These are phyloP conservation scores for Bipolaris bicolor DNA, from an alignment of 2,329 filamentous ascomycete genomes.

Conservation along the genomic window DNA sequence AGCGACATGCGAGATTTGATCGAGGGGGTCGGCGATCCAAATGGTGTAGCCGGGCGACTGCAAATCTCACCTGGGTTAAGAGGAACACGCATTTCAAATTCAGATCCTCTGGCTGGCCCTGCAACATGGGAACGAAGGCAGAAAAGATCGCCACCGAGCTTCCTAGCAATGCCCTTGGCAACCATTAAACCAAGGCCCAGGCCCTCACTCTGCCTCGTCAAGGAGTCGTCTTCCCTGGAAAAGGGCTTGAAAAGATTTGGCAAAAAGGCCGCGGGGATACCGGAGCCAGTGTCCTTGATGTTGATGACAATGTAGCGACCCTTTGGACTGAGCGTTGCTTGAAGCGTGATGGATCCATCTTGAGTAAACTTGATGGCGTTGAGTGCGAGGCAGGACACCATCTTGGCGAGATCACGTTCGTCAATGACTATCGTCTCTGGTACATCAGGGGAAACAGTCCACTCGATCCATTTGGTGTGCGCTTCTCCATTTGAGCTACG, in stretches of 20 bases:
- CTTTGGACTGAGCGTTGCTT: conserved; percentile 59
- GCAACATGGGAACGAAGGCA: conserved; percentile 67
- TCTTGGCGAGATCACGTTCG: conserved; percentile 67
- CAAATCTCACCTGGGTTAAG: conserved; percentile 59
- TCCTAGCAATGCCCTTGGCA: conserved; percentile 72
- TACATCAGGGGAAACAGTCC: conserved; percentile 58
- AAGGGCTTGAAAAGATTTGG: conserved; percentile 73
- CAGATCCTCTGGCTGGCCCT: conserved; percentile 66
- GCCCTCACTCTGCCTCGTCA: conserved; percentile 70
- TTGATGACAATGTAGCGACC: conserved; percentile 64
- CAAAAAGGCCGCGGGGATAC: conserved; percentile 70
- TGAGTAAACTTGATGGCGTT: conserved; percentile 77
- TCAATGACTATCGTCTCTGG: conserved; percentile 64
- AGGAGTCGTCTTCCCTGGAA: conserved; percentile 70
- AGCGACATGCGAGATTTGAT: conserved; percentile 37
- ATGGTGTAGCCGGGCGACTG: conserved; percentile 59
- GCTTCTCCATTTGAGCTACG: conserved; percentile 53
- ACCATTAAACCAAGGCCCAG: conserved; percentile 72
- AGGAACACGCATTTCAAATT: conserved; percentile 72
- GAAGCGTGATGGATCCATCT: conserved; percentile 64
- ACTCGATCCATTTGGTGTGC: conserved; percentile 57
- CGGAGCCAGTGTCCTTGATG: conserved; percentile 70
- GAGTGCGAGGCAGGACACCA: conserved; percentile 67
- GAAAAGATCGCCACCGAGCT: conserved; percentile 70
- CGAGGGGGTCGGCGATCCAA: conserved; percentile 53